Evolutionary conservation across 2,329 filamentous ascomycete species (phyloP).

Genomic region (Hypoxylon sp.): DNA sequence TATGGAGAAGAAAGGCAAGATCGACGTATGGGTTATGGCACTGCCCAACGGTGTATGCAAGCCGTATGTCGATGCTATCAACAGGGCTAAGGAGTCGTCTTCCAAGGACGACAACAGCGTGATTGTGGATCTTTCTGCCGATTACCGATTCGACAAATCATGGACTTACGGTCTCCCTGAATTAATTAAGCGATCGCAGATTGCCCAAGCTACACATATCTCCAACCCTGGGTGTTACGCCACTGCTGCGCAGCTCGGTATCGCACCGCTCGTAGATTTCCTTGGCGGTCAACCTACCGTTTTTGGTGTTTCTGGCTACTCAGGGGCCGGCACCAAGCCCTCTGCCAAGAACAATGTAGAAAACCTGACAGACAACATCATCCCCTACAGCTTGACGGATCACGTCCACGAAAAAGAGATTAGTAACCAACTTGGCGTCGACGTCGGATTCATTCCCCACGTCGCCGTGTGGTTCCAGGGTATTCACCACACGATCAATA

Average conservation of each 20-base stretch:
- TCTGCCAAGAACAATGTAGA: slow-evolving; percentile 92
- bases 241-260: slow-evolving; percentile 89
- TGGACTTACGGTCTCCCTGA: slow-evolving; percentile 96
- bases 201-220: slow-evolving; percentile 84
- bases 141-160: slow-evolving; percentile 86
- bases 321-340: slow-evolving; percentile 93
- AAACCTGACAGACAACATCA: slow-evolving; percentile 85
- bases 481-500: slow-evolving; percentile 90
- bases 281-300: slow-evolving; percentile 83
- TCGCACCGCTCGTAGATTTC: slow-evolving; percentile 81
- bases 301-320: slow-evolving; percentile 94
- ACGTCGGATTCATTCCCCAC: slow-evolving; percentile 90
- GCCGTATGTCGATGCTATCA: slow-evolving; percentile 90
- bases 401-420: slow-evolving; percentile 97
- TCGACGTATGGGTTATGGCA: slow-evolving; percentile 98
- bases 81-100: slow-evolving; percentile 71
- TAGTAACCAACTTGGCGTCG: slow-evolving; percentile 76
- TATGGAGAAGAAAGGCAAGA: slow-evolving; percentile 84
- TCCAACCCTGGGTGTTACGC: slow-evolving; percentile 96
- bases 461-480: slow-evolving; percentile 98
- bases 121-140: slow-evolving; percentile 94
- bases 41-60: slow-evolving; percentile 95
- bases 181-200: slow-evolving; percentile 79
- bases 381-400: slow-evolving; percentile 90
- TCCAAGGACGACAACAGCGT: slow-evolving; percentile 69